These are phyloP conservation scores for Cenococcum geophilum DNA, from an alignment of 495 filamentous ascomycete genomes.

Conservation along the genomic window DNA sequence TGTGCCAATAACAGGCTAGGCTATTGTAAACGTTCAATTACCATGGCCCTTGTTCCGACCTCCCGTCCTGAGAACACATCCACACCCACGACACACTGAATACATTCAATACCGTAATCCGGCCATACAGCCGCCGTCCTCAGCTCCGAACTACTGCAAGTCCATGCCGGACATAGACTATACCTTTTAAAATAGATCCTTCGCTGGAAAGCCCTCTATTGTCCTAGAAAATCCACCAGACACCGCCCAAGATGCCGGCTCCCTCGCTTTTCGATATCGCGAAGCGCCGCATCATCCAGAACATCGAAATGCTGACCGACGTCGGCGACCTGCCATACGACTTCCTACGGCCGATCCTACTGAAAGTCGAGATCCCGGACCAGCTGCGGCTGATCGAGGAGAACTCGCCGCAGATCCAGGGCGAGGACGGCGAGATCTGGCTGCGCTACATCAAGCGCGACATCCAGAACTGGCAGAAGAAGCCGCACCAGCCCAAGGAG, in stretches of 20 bases:
- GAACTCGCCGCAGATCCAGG: constrained; percentile 58
- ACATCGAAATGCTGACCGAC: constrained; percentile 45
- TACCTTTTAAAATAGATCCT: background rate
- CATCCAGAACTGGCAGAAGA: constrained; percentile 54
- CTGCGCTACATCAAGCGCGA: constrained; percentile 60
- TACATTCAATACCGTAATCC: too few species aligned
- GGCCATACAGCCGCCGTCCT: too few species aligned
- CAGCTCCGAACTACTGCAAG: too few species aligned
- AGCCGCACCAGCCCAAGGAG: constrained; percentile 51
- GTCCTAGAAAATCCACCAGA: background rate
- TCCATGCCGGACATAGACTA: background rate
- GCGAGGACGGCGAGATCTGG: constrained; percentile 61
- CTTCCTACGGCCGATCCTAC: constrained; percentile 53
- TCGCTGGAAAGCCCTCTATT: background rate
- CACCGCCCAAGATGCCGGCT: constrained; percentile 26
- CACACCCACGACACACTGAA: too few species aligned
- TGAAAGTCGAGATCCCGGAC: constrained; percentile 57
- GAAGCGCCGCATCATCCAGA: constrained; percentile 19
- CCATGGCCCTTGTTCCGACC: too few species aligned
- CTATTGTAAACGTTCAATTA: too few species aligned
- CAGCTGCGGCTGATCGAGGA: constrained; percentile 60
- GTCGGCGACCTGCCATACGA: constrained; percentile 60
- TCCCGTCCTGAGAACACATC: too few species aligned
- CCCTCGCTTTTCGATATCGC: constrained; percentile 29
- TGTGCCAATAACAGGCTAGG: too few species aligned